Conservation (phyloP, 805 yeast species). For the Candida boidinii region DNA sequence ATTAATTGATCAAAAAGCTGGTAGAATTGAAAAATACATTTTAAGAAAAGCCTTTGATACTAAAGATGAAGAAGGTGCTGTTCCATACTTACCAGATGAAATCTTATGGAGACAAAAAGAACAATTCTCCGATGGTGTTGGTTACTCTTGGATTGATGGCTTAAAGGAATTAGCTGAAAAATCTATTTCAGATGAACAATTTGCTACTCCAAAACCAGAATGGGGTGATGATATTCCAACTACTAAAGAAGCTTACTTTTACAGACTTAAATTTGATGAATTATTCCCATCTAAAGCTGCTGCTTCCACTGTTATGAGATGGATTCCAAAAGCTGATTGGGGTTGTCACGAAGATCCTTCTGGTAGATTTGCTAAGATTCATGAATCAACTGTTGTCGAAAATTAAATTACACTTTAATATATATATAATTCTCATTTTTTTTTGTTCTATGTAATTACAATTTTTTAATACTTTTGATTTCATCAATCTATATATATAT, state of each 20-base stretch:
- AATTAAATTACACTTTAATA: too few species aligned
- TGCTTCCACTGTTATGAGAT: constrained; percentile 95
- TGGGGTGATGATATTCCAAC: constrained; percentile 96
- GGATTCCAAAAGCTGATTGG: constrained; percentile 99
- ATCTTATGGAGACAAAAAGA: constrained; percentile 99
- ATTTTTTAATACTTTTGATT: too few species aligned
- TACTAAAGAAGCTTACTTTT: constrained; percentile 99
- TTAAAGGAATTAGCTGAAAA: constrained; percentile 92
- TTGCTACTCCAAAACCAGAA: constrained; percentile 83
- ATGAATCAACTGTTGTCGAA: constrained; percentile 51
- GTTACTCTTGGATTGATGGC: constrained; percentile 98
- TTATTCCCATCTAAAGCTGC: constrained; percentile 88
- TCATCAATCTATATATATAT: too few species aligned
- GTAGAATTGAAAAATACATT: constrained; percentile 88
- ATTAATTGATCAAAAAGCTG: constrained; percentile 62
- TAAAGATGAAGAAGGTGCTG: constrained; percentile 62
- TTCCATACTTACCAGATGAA: constrained; percentile 92
- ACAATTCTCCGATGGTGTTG: constrained; percentile 99
- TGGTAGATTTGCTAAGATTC: constrained; percentile 92
- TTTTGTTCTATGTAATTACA: too few species aligned
- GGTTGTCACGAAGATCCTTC: constrained; percentile 99
- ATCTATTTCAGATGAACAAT: constrained; percentile 80
- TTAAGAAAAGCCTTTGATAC: constrained; percentile 98
- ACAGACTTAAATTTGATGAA: constrained; percentile 93
- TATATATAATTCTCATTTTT: too few species aligned